These are phyloP conservation scores for Talaromyces pinophilus DNA, from an alignment of 2,329 filamentous ascomycete species.

Conservation along the genomic window DNA sequence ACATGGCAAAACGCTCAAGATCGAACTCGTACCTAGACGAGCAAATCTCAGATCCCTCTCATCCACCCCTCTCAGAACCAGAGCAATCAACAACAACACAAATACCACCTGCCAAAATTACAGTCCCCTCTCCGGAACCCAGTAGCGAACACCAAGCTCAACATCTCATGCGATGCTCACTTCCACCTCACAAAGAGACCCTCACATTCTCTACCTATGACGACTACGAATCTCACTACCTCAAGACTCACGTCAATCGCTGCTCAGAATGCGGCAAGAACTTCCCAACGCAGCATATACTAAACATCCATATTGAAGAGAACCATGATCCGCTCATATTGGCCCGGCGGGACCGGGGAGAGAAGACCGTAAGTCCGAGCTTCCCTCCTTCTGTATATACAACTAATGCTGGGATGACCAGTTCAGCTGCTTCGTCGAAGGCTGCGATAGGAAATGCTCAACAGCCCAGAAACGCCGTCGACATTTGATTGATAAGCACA, in stretches of 20 bases:
- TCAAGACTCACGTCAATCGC: conserved; percentile 75
- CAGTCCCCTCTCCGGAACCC: conserved; percentile 57
- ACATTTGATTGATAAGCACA: conserved; percentile 92
- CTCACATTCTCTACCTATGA: conserved; percentile 72
- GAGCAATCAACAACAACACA: conserved; percentile 25
- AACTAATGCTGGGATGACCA: conserved; percentile 38
- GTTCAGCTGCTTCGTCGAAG: conserved; percentile 88
- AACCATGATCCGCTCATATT: conserved; percentile 80
- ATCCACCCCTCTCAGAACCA: conserved; percentile 9
- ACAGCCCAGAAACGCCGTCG: conserved; percentile 80
- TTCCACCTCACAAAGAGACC: conserved; percentile 75
- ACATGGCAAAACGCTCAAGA: conserved; percentile 64
- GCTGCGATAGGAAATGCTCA: conserved; percentile 80
- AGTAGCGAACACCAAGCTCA: conserved; percentile 22
- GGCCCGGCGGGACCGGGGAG: conserved; percentile 72
- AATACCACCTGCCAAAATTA: conserved; percentile 53
- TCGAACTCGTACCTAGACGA: conserved; percentile 23
- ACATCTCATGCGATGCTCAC: conserved; percentile 70
- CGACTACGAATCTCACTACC: conserved; percentile 87
- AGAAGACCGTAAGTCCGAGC: conserved; percentile 67
- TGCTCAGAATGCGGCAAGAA: conserved; percentile 84
- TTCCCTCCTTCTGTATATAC: background rate
- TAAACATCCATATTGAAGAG: conserved; percentile 84
- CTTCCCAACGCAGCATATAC: conserved; percentile 78
- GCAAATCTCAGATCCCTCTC: conserved; percentile 32